phyloP scores from a whole-genome alignment of 1,284 basidiomycete genomes.

The Ustilago trichophora region DNA sequence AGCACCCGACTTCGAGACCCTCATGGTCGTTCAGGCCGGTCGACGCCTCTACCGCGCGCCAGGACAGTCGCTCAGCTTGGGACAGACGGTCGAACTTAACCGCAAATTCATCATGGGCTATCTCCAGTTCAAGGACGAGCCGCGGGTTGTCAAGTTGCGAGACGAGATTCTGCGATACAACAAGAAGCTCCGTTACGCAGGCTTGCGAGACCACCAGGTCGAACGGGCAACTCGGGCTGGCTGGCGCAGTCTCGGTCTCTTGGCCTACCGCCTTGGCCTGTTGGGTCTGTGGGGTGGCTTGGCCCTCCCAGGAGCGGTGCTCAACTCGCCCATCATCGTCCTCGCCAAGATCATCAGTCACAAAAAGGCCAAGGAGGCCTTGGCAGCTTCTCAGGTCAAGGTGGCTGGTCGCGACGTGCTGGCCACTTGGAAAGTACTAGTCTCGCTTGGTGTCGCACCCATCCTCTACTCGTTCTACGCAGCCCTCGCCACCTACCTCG shows the following conservation, averaged over 20 bases:
- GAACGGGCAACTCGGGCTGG: slow-evolving; percentile 73
- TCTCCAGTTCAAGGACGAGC: slow-evolving; percentile 88
- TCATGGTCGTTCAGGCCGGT: slow-evolving; percentile 97
- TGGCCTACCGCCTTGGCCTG: slow-evolving; percentile 84
- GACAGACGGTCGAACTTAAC: slow-evolving; percentile 96
- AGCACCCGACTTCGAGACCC: slow-evolving; percentile 95
- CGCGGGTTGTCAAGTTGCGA: slow-evolving; percentile 83
- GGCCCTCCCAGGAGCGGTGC: slow-evolving; percentile 90
- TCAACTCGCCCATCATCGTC: slow-evolving; percentile 95
- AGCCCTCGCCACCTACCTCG: slow-evolving; percentile 77
- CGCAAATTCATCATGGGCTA: slow-evolving; percentile 95
- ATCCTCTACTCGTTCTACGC: slow-evolving; percentile 75
- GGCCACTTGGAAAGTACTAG: slow-evolving; percentile 97
- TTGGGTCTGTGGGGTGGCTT: slow-evolving; percentile 85
- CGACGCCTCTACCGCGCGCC: slow-evolving; percentile 93
- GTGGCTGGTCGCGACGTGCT: slow-evolving; percentile 93
- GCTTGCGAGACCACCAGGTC: slow-evolving; percentile 98
- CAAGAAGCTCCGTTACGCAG: slow-evolving; percentile 86
- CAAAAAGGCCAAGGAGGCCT: slow-evolving; percentile 94
- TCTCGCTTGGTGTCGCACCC: slow-evolving; percentile 89
- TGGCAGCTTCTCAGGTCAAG: slow-evolving; percentile 95
- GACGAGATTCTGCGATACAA: slow-evolving; percentile 92
- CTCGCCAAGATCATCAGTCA: slow-evolving; percentile 87
- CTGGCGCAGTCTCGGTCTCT: slow-evolving; percentile 86
- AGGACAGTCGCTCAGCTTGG: slow-evolving; percentile 90